A percentile compares a stretch with the other conserved stretches of the same genome.
Conservation (phyloP, 768 basidiomycete genomes). For the Termitomyces sp. region DNA sequence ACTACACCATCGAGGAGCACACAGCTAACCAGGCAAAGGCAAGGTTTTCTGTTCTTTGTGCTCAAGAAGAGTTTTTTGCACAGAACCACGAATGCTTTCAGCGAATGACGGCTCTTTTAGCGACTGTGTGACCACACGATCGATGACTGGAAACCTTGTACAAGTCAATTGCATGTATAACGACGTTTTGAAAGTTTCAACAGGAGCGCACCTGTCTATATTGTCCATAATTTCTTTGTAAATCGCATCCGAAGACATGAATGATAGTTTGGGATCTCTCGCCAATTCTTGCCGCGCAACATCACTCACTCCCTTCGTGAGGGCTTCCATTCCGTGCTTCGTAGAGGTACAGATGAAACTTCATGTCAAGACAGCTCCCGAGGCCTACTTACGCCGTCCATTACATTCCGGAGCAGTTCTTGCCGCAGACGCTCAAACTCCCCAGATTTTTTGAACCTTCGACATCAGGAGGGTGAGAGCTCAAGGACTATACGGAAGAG, state of each 20-base stretch:
- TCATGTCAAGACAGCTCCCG: background rate
- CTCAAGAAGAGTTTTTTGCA: constrained; percentile 42
- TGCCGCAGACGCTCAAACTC: constrained; percentile 71
- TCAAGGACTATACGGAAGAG: background rate
- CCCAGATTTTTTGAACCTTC: constrained; percentile 74
- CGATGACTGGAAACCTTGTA: constrained; percentile 60
- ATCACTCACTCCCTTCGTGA: constrained; percentile 57
- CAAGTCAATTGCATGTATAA: background rate
- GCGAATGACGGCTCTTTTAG: constrained; percentile 45
- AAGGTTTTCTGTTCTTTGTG: constrained; percentile 23
- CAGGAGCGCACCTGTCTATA: constrained; percentile 50
- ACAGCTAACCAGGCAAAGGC: constrained; percentile 12
- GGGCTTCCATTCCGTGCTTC: constrained; percentile 46
- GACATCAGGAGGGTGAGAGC: background rate
- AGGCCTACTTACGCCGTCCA: constrained; percentile 45
- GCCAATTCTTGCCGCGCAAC: constrained; percentile 52
- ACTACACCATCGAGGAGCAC: constrained; percentile 3
- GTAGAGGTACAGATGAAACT: background rate
- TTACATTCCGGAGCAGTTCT: constrained; percentile 58
- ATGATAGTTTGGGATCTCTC: constrained; percentile 49
- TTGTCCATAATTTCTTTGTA: constrained; percentile 66
- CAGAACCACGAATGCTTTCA: constrained; percentile 33
- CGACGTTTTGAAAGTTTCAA: background rate
- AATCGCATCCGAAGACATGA: constrained; percentile 46
- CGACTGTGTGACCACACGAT: constrained; percentile 50